These are phyloP conservation scores for Didymella arachidicola DNA, from an alignment of 2,329 filamentous ascomycete species.

Conservation along the genomic window DNA sequence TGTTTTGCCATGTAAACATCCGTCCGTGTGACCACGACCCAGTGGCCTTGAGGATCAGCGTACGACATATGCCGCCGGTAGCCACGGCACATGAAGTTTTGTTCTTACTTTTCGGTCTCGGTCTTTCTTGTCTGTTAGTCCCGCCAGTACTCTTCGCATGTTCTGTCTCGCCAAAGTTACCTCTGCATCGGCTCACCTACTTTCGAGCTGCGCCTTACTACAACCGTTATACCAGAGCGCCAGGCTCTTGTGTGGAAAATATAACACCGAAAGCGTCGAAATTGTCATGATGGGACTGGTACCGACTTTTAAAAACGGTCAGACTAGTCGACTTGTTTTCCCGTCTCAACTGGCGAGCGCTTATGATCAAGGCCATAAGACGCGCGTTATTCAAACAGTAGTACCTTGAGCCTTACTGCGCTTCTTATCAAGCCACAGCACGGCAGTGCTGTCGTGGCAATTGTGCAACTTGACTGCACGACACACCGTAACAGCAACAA, in stretches of 20 bases:
- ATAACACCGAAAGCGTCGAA: constrained; percentile 5
- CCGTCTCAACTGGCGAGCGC: background rate
- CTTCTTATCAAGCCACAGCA: background rate
- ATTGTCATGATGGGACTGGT: constrained; percentile 1
- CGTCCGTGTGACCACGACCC: constrained; percentile 5
- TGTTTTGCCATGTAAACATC: constrained; percentile 11
- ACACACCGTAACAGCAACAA: constrained; percentile 1
- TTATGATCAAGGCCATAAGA: background rate
- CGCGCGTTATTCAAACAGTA: constrained; percentile 3
- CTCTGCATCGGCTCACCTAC: constrained; percentile 11
- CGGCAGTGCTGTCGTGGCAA: background rate
- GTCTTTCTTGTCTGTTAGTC: background rate
- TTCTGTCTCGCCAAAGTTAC: constrained; percentile 2
- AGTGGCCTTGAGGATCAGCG: constrained; percentile 6
- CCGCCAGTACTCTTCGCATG: background rate
- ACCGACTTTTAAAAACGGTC: background rate
- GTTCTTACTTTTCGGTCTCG: background rate
- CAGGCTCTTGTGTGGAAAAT: background rate
- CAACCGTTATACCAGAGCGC: constrained; percentile 1
- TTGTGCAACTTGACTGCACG: background rate
- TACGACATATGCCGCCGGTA: background rate
- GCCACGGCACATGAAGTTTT: background rate
- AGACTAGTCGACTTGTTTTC: constrained; percentile 6
- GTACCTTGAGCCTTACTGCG: background rate
- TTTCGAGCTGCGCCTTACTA: background rate